phyloP scores from a whole-genome alignment of 306 rosid genomes.

The Ormosia semicastrata region DNA sequence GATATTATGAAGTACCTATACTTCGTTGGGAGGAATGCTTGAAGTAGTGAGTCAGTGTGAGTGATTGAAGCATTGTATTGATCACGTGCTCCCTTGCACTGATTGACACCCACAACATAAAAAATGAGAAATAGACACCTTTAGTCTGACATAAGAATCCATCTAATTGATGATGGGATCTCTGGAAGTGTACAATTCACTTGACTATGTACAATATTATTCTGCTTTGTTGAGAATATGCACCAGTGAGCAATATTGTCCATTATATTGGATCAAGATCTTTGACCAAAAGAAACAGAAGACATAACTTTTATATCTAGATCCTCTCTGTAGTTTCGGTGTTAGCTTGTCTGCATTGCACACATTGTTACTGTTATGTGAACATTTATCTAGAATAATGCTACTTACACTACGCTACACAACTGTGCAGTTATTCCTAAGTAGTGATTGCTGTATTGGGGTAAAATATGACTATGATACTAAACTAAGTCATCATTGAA shows the following conservation, averaged over 20 bases:
- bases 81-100: background rate
- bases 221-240: background rate
- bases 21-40: background rate
- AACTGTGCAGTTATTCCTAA: background rate
- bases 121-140: background rate
- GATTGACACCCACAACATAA: background rate
- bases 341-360: too few species aligned
- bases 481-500: background rate
- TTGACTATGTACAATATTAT: background rate
- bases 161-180: background rate
- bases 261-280: background rate
- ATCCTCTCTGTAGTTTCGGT: too few species aligned
- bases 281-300: background rate
- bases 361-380: too few species aligned
- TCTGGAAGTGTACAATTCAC: background rate
- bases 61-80: background rate
- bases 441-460: background rate
- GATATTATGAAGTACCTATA: too few species aligned
- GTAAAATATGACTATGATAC: background rate
- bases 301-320: too few species aligned
- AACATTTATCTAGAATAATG: too few species aligned
- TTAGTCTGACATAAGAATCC: background rate
- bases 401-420: background rate
- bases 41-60: background rate
- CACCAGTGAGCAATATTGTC: background rate